Conservation (phyloP, 768 basidiomycete genomes). For the Macrolepiota albuminosa region DNA sequence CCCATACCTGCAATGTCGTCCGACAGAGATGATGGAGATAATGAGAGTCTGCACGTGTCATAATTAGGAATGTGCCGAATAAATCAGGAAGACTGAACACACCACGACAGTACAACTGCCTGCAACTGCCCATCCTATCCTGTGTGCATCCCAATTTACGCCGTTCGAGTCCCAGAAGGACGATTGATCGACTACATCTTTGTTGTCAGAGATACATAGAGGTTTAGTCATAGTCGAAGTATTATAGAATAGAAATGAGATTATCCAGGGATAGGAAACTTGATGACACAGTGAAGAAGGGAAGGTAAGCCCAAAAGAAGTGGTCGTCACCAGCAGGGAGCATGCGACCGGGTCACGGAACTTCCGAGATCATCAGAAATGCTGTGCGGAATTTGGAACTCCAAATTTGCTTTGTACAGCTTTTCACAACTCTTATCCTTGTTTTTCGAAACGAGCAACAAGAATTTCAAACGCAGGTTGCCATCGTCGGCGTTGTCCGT, state of each 20-base stretch:
- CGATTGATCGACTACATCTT: slow-evolving; percentile 47
- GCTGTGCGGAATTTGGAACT: background rate
- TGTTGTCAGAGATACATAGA: slow-evolving; percentile 47
- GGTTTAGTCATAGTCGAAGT: slow-evolving; percentile 3
- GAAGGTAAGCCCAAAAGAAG: background rate
- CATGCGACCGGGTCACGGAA: background rate
- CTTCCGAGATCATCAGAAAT: background rate
- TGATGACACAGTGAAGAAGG: background rate
- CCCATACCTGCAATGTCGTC: slow-evolving; percentile 59
- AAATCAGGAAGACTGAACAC: slow-evolving; percentile 11
- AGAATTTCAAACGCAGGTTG: slow-evolving; percentile 6
- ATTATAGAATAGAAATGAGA: background rate
- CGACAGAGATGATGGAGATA: slow-evolving; percentile 51
- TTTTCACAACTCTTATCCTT: background rate
- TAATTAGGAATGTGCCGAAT: background rate
- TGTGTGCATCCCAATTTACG: slow-evolving; percentile 55
- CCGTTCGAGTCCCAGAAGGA: slow-evolving; percentile 55
- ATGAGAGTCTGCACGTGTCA: slow-evolving; percentile 45
- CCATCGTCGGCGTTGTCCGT: slow-evolving; percentile 18
- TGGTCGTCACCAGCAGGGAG: background rate
- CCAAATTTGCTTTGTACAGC: background rate
- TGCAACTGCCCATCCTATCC: slow-evolving; percentile 72
- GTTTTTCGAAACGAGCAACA: background rate
- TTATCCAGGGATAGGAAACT: background rate
- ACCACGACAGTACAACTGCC: slow-evolving; percentile 57